Evolutionary conservation across 345 rosid species (phyloP).

Genomic region (Corymbia maculata): DNA sequence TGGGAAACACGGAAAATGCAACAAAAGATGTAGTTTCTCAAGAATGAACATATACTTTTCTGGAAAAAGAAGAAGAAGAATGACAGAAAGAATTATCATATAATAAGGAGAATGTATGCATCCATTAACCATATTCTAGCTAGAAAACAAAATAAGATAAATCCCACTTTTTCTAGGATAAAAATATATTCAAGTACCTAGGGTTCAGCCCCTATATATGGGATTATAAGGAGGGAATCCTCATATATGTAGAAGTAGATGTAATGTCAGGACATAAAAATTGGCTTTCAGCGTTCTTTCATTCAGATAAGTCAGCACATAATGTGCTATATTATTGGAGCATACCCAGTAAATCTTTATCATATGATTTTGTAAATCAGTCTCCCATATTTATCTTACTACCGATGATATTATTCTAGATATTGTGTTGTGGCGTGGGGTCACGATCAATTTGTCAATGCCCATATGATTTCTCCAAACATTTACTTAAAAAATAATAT

Average conservation of each 20-base stretch:
- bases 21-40: not conserved
- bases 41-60: not conserved
- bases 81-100: not conserved
- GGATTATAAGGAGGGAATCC: conserved; percentile 21
- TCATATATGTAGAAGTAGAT: conserved; percentile 9
- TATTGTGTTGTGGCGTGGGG: not conserved
- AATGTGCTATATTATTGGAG: not conserved
- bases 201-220: not conserved
- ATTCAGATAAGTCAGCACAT: not conserved
- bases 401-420: not conserved
- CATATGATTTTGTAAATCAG: not conserved
- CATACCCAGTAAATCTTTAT: not conserved
- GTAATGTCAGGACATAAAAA: not conserved
- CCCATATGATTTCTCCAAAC: not conserved
- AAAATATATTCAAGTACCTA: not conserved
- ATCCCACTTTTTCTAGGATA: not conserved
- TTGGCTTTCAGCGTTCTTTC: not conserved
- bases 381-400: not conserved
- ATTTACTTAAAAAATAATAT: not conserved
- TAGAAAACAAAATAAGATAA: not conserved
- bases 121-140: not conserved
- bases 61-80: not conserved
- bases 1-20: not conserved
- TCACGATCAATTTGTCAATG: not conserved
- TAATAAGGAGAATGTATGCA: not conserved